These are phyloP conservation scores for Hordeum marinum DNA, from an alignment of 176 grass and related monocot genomes.

Conservation along the genomic window DNA sequence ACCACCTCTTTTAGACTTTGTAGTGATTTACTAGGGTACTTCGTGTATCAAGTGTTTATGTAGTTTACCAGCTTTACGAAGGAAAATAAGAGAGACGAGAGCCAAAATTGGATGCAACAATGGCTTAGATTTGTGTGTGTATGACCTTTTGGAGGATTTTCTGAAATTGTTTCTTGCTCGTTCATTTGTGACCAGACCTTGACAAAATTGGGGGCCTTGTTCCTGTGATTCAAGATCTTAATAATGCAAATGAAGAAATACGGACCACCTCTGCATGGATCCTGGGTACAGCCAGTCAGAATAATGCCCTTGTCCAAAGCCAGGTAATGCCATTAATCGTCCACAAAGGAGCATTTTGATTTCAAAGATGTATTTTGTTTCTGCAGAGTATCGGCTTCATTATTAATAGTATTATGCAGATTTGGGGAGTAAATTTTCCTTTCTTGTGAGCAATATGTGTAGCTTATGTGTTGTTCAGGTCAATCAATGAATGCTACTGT, in stretches of 20 bases:
- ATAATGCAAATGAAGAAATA: slow-evolving; percentile 60
- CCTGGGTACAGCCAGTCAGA: slow-evolving; percentile 82
- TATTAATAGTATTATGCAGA: background rate
- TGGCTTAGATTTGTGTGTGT: background rate
- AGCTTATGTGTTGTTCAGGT: background rate
- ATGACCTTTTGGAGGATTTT: background rate
- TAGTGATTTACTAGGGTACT: background rate
- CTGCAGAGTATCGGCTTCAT: background rate
- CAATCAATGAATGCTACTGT: background rate
- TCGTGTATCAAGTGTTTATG: background rate
- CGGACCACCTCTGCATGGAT: slow-evolving; percentile 68
- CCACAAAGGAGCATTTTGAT: background rate
- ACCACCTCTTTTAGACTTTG: background rate
- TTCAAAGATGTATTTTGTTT: background rate
- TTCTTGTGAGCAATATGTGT: background rate
- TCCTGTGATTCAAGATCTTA: slow-evolving; percentile 70
- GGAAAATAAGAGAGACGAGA: background rate
- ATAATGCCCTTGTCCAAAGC: slow-evolving; percentile 80
- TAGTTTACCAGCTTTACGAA: background rate
- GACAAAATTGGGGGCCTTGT: slow-evolving; percentile 81
- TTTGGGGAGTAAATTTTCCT: background rate
- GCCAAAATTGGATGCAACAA: background rate
- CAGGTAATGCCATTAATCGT: slow-evolving; percentile 45
- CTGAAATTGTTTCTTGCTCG: background rate
- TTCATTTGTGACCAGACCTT: slow-evolving; percentile 52